These are phyloP conservation scores for Grifola frondosa DNA, from an alignment of 1,284 basidiomycete species.

Conservation along the genomic window DNA sequence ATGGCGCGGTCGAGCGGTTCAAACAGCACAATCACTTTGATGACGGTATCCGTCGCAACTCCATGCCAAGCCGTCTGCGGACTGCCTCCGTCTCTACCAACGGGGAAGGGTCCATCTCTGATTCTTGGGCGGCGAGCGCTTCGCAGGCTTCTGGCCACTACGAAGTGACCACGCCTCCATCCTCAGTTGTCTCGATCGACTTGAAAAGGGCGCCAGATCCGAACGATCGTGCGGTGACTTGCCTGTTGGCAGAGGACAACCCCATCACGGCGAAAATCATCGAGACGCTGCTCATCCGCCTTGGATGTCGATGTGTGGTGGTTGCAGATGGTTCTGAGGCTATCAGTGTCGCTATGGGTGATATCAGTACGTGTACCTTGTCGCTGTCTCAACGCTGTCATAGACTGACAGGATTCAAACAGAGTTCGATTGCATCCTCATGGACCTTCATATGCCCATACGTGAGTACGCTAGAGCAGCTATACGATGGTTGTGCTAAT, in stretches of 20 bases:
- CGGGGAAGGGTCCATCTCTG: conserved; percentile 75
- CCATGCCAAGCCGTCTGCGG: conserved; percentile 84
- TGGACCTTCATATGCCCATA: conserved; percentile 90
- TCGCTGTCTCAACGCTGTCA: conserved; percentile 18
- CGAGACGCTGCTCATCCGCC: conserved; percentile 86
- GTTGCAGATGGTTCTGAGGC: conserved; percentile 97
- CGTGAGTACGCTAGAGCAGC: conserved; percentile 47
- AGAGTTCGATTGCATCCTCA: conserved; percentile 89
- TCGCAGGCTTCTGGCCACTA: conserved; percentile 53
- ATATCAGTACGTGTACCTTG: conserved; percentile 72
- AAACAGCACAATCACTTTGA: conserved; percentile 77
- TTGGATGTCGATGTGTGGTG: conserved; percentile 92
- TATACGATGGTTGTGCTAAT: conserved; percentile 16
- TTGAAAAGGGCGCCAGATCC: conserved; percentile 69
- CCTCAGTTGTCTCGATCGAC: conserved; percentile 78
- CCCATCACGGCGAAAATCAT: conserved; percentile 96
- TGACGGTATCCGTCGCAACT: conserved; percentile 70
- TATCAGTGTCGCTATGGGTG: conserved; percentile 94
- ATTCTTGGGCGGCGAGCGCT: conserved; percentile 65
- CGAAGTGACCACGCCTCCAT: conserved; percentile 62
- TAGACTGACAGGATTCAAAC: conserved; percentile 11
- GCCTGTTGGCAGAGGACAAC: conserved; percentile 95
- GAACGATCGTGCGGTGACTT: conserved; percentile 81
- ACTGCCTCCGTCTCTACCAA: conserved; percentile 83
- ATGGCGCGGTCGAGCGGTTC: conserved; percentile 82